Conservation (phyloP, 805 yeast genomes). For the Starmerella geochares region DNA sequence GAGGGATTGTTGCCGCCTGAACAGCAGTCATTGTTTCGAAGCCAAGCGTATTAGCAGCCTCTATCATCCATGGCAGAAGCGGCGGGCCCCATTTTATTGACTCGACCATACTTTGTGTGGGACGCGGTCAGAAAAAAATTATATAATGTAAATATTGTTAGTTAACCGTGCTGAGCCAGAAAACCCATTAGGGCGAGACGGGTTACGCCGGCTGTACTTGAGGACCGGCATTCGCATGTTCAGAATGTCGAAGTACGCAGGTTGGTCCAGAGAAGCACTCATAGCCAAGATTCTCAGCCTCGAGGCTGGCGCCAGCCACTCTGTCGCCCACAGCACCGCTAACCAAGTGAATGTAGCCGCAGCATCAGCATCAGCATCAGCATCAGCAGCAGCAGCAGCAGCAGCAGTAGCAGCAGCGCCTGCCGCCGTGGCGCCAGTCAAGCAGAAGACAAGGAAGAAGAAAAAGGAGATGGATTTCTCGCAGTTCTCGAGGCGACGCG, state of each 20-base stretch:
- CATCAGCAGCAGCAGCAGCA: no score
- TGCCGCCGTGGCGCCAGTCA: neutral
- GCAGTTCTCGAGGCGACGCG: conserved; percentile 50
- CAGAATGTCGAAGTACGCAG: conserved; percentile 13
- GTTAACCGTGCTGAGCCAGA: neutral
- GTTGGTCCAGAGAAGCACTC: conserved; percentile 59
- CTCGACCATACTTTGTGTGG: conserved; percentile 5
- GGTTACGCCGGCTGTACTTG: no score
- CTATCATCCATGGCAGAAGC: conserved; percentile 31
- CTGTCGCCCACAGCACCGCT: no score
- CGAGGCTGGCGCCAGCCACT: conserved; percentile 38
- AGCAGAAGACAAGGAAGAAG: conserved; percentile 26
- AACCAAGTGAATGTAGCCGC: no score
- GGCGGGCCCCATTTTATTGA: conserved; percentile 26
- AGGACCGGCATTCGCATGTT: conserved; percentile 5
- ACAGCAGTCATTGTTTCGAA: conserved; percentile 87
- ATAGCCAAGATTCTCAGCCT: conserved; percentile 47
- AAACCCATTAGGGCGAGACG: neutral
- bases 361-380: no score
- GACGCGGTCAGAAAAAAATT: conserved; percentile 6
- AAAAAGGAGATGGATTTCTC: conserved; percentile 55
- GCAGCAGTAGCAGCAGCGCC: no score
- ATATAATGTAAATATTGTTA: conserved; percentile 1
- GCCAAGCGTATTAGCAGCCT: conserved; percentile 66
- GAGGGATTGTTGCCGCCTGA: conserved; percentile 88